Evolutionary conservation across 1,284 basidiomycete genomes (phyloP).

Genomic region (Ganoderma lingzhi): DNA sequence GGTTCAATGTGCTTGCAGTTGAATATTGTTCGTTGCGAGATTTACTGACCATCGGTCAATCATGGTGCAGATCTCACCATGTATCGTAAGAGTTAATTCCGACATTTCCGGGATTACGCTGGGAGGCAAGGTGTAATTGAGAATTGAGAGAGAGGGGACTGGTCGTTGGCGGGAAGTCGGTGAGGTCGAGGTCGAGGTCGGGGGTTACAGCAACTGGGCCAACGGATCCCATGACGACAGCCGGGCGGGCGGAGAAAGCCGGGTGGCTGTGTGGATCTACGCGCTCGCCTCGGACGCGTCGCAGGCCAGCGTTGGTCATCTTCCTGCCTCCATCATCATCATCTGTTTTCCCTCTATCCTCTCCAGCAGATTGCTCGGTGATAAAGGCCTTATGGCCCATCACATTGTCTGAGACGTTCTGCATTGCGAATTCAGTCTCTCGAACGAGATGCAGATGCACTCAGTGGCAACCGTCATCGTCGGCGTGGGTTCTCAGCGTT

Average conservation of each 20-base stretch:
- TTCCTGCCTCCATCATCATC: background rate
- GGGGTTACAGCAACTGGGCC: background rate
- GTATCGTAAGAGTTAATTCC: background rate
- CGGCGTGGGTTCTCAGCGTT: background rate
- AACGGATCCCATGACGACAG: background rate
- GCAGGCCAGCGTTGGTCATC: background rate
- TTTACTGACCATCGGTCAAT: background rate
- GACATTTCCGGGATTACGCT: background rate
- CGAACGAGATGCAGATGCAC: background rate
- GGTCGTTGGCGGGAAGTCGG: background rate
- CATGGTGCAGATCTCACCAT: background rate
- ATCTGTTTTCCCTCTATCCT: background rate
- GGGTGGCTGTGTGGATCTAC: constrained; percentile 4
- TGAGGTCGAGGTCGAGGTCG: background rate
- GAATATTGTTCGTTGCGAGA: background rate
- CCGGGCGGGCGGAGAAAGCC: background rate
- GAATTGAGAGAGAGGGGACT: background rate
- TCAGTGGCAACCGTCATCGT: constrained; percentile 1
- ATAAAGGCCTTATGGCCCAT: background rate
- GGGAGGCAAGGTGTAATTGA: background rate
- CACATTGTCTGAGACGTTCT: background rate
- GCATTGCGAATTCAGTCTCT: background rate
- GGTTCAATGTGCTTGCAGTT: background rate
- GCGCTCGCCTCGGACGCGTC: background rate
- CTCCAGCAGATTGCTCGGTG: background rate